These are phyloP conservation scores for Russula griseocarnosa DNA, from an alignment of 768 basidiomycete species.

Conservation along the genomic window DNA sequence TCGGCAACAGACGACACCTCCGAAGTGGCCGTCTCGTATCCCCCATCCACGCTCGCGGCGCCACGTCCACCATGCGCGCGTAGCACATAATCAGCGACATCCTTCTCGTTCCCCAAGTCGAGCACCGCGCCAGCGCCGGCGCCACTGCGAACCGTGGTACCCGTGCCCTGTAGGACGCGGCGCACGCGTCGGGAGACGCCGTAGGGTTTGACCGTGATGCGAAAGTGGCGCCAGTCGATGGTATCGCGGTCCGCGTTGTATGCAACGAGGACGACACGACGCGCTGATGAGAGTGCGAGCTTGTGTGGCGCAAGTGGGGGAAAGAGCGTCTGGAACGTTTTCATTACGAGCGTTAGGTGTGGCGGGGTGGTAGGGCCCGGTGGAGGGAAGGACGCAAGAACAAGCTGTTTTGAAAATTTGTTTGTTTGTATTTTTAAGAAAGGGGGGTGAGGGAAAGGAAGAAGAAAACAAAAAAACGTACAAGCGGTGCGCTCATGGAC, in stretches of 20 bases:
- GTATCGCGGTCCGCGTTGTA: slow-evolving; percentile 85
- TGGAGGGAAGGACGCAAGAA: slow-evolving; percentile 81
- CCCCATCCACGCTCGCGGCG: slow-evolving; percentile 42
- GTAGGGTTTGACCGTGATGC: slow-evolving; percentile 92
- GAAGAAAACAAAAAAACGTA: slow-evolving; percentile 38
- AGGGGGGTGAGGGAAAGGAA: too few species aligned
- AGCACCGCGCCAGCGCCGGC: slow-evolving; percentile 41
- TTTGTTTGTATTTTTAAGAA: not conserved
- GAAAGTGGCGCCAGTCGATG: slow-evolving; percentile 89
- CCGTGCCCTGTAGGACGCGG: slow-evolving; percentile 68
- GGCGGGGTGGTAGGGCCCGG: slow-evolving; percentile 71
- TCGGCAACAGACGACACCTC: slow-evolving; percentile 78
- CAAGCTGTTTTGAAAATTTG: slow-evolving; percentile 48
- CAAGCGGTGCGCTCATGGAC: slow-evolving; percentile 88
- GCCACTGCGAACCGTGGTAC: not conserved
- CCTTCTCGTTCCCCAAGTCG: slow-evolving; percentile 85
- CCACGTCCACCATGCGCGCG: slow-evolving; percentile 38
- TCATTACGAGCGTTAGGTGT: slow-evolving; percentile 88
- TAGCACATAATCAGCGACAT: slow-evolving; percentile 93
- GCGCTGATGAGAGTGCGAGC: slow-evolving; percentile 80
- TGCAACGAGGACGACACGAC: slow-evolving; percentile 88
- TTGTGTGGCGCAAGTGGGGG: slow-evolving; percentile 84
- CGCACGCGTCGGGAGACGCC: slow-evolving; percentile 91
- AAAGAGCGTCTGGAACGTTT: slow-evolving; percentile 94
- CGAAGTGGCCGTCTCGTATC: slow-evolving; percentile 63